Percentiles rank a stretch among this genome's conserved stretches.
Conservation (phyloP, 2,329 filamentous ascomycete genomes). For the Colletotrichum spinosum region DNA sequence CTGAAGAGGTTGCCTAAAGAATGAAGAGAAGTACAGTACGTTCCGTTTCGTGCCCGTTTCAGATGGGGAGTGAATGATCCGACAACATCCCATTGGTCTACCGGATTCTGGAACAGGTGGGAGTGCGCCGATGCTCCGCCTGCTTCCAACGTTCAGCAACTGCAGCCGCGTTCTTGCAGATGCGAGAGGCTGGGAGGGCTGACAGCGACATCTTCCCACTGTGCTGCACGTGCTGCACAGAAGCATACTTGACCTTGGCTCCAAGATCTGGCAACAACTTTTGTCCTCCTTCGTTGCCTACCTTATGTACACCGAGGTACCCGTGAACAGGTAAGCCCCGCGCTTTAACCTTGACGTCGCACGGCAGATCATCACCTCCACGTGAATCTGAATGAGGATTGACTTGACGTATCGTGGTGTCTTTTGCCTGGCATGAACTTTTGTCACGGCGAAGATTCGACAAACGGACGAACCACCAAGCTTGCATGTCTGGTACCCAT, state of each 20-base stretch:
- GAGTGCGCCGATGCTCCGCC: conserved; percentile 27
- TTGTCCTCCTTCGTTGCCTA: too few relatives aligned
- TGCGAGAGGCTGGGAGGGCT: too few relatives aligned
- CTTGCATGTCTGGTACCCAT: too few relatives aligned
- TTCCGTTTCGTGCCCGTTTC: conserved; percentile 34
- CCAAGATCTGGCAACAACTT: too few relatives aligned
- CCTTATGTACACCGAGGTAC: background rate
- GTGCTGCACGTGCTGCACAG: too few relatives aligned
- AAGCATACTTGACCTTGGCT: too few relatives aligned
- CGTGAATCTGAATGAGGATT: conserved; percentile 14
- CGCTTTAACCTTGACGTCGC: conserved; percentile 12
- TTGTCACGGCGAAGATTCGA: too few relatives aligned
- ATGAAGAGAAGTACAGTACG: conserved; percentile 18
- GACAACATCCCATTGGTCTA: conserved; percentile 24
- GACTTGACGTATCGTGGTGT: too few relatives aligned
- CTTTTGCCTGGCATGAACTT: too few relatives aligned
- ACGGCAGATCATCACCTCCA: conserved; percentile 15
- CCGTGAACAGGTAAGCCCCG: conserved; percentile 21
- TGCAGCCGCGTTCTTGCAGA: background rate
- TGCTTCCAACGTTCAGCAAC: background rate
- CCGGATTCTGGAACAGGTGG: conserved; percentile 29
- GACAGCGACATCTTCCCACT: too few relatives aligned
- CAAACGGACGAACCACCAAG: too few relatives aligned
- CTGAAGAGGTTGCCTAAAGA: background rate
- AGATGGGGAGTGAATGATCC: conserved; percentile 24